A percentile compares a stretch with the other conserved stretches of the same genome.
Evolutionary conservation across 2,329 filamentous ascomycete species (phyloP).

Genomic region (Hypomyces perniciosus): DNA sequence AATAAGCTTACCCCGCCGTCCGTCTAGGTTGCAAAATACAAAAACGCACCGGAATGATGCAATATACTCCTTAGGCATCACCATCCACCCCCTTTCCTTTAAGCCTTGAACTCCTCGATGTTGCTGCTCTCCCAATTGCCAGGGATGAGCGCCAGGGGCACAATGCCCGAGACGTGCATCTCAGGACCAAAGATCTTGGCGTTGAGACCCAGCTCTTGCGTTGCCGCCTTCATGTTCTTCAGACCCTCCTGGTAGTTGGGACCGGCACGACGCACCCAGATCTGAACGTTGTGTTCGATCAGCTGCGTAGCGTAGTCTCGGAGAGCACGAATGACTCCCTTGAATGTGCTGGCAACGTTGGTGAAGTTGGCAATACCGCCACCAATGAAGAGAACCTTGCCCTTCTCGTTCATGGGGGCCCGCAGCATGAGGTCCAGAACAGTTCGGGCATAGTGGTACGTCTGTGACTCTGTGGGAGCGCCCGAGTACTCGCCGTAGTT

Average conservation of each 20-base stretch:
- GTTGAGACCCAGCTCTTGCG: slow-evolving; percentile 80
- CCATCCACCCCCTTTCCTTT: slow-evolving; percentile 18
- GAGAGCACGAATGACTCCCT: slow-evolving; percentile 96
- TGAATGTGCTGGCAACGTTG: slow-evolving; percentile 98
- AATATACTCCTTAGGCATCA: slow-evolving; percentile 16
- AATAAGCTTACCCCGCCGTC: slow-evolving; percentile 19
- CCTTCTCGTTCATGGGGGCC: slow-evolving; percentile 74
- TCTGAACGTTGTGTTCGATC: slow-evolving; percentile 94
- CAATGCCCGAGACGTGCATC: slow-evolving; percentile 97
- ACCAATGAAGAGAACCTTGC: slow-evolving; percentile 99
- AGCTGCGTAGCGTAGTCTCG: slow-evolving; percentile 81
- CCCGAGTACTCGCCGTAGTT: slow-evolving; percentile 99
- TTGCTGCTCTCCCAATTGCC: slow-evolving; percentile 58
- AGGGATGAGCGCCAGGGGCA: slow-evolving; percentile 76
- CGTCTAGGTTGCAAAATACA: slow-evolving; percentile 32
- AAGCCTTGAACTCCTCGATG: slow-evolving; percentile 55
- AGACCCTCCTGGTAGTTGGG: slow-evolving; percentile 99
- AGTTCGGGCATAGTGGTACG: slow-evolving; percentile 97
- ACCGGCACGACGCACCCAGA: slow-evolving; percentile 83
- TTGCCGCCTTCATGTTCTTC: slow-evolving; percentile 98
- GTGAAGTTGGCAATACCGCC: slow-evolving; percentile 99
- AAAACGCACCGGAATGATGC: slow-evolving; percentile 20
- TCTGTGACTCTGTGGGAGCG: slow-evolving; percentile 97
- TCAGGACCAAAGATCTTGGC: slow-evolving; percentile 62
- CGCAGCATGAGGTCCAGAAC: slow-evolving; percentile 97